Base-by-base conservation (phyloP, 176 grass and related monocot genomes). In the Hyparrhenia diplandra region DNA sequence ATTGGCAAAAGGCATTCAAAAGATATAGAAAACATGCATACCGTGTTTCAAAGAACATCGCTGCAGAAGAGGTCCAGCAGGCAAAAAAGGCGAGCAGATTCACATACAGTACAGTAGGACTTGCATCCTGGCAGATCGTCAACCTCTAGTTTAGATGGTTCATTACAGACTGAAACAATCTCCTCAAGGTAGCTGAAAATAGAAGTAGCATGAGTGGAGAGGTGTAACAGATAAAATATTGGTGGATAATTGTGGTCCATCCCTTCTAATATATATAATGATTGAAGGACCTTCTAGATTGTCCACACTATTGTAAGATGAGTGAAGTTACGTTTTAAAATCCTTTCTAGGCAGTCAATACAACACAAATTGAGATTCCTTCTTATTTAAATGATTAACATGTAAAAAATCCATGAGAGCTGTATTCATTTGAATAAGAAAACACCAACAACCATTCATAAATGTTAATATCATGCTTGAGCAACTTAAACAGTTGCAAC, bases 1-100 rank as follows among this genome's bases (percentile, higher is more conserved):
- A 61, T 11, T 20, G 28, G 39, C 20, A n/a, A 61, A 69, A 75
- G 51, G 18, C 64, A n/a, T n/a, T n/a, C n/a, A n/a, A n/a, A n/a
- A 82, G 82, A 20, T 39, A 21, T 36, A 47, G 9, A 42, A 67
- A 70, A 28, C 27, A 34, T 63, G 57, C 66, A 40, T 88, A 99
- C 97, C 91, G 5, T 91, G 86, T 82, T 90, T 86, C 67, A 93
- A 63, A 68, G 91, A 99, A 84, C 93, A 99, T 80, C 97, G 75
- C 77, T 99, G 97, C 61, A 99, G 86, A 87, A 99, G 90, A 77
- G 96, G 97, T 75, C 91, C 97, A n/a, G 89, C 90, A 85, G 97
- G 97, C 64, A n/a, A n/a, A 91, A 78, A 86, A 99, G 89, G 10
- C 91, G 89, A 85, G 88, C 90, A 82, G 97, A 96, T 93, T 99